phyloP scores from a whole-genome alignment of 140 eudicot species.

The Erigeron philadelphicus region DNA sequence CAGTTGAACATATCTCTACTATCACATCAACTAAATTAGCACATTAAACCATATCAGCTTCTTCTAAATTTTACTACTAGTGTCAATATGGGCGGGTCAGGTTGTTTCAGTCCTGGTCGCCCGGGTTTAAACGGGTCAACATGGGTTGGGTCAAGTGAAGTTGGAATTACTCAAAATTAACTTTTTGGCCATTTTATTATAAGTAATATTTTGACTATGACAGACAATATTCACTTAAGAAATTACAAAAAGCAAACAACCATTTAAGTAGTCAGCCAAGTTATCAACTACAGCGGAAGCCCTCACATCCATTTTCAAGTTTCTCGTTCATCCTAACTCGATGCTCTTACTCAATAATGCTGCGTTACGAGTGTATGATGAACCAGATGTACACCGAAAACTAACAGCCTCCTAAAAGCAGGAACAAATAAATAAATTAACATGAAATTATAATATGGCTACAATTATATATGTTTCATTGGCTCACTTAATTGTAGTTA shows the following conservation, averaged over 20 bases:
- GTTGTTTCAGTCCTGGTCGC: too few relatives aligned
- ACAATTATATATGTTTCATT: too few relatives aligned
- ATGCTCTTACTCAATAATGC: constrained; percentile 21
- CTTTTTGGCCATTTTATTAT: too few relatives aligned
- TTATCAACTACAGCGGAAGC: constrained; percentile 36
- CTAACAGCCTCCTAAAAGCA: constrained; percentile 1
- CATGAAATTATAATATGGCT: background rate
- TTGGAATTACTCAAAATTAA: background rate
- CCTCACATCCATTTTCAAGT: constrained; percentile 39
- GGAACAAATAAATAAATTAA: too few relatives aligned
- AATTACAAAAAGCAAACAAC: constrained; percentile 27
- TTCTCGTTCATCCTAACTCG: constrained; percentile 28
- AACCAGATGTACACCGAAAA: constrained; percentile 24
- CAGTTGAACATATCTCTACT: constrained; percentile 29
- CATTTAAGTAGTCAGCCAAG: constrained; percentile 32
- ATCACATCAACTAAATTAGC: background rate
- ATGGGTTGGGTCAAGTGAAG: background rate
- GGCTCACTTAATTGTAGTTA: too few relatives aligned
- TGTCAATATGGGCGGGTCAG: background rate
- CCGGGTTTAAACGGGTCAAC: background rate
- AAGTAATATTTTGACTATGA: background rate
- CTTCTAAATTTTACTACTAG: too few relatives aligned
- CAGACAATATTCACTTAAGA: background rate
- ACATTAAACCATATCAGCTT: too few relatives aligned
- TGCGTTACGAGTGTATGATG: constrained; percentile 7